Evolutionary conservation across 2,329 filamentous ascomycete species (phyloP), one percentile per base, ranked within the genome.

Genomic region (Leptographium flavum): DNA sequence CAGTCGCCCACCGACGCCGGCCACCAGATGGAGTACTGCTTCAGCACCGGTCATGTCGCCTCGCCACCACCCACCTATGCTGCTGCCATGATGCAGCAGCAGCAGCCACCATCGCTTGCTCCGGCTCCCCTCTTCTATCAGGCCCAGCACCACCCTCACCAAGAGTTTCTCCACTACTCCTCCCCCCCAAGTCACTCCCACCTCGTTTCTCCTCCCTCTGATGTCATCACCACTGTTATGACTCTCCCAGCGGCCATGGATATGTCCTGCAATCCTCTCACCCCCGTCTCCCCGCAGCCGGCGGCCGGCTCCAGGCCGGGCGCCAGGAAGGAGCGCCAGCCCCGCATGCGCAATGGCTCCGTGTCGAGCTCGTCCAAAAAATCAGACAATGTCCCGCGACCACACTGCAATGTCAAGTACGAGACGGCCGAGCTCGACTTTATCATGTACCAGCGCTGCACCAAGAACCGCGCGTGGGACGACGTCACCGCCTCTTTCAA

Each of bases 361-460:
- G n/a, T n/a, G n/a, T n/a, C n/a, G n/a, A n/a, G 43, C 6, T 6
- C 19, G 10, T 10, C 19, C 23, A 43, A 27, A 5, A 36, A 31
- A 5, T 40, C 45, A 35, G 11, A 23, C 8, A n/a, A 21, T n/a
- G 23, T 50, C 25, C 45, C 47, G 25, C 45, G 44, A 45, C 50
- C 50, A 14, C 52, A 54, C 46, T 52, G 50, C 48, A 54, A 54
- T 43, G 49, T 53, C 49, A 54, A 54, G 46, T 54, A 54, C 47
- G 50, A 52, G 46, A 52, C 50, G 15, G 51, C 50, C 40, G 50
- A 53, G 51, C 49, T 53, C 5, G 52, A 54, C 49, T 54, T 52
- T 35, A 53, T 54, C 50, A 50, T 54, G 51, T 54, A 54, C 46
- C 49, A 52, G 50, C 52, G 52, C 17, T 50, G 47, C 33, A 54